phyloP scores from a whole-genome alignment of 1,284 basidiomycete genomes.

The Pascua guehoae region DNA sequence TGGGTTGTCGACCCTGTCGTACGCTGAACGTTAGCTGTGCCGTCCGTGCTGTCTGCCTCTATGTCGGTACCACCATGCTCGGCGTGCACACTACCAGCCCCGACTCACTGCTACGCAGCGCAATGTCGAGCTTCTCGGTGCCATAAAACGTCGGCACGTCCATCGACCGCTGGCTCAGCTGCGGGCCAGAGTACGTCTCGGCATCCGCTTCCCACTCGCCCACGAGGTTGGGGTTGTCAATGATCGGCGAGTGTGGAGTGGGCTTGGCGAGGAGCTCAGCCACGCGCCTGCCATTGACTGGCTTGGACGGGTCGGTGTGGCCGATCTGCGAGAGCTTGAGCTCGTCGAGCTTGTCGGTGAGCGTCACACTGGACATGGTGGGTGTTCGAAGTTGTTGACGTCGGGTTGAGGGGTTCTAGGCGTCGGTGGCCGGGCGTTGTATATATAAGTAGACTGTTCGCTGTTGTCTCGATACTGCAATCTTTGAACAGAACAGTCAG shows the following conservation, averaged over 20 bases:
- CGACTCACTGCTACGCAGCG: constrained; percentile 11
- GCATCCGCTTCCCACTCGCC: constrained; percentile 12
- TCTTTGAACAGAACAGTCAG: too few relatives aligned
- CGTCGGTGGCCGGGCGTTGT: too few relatives aligned
- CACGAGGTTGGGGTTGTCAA: constrained; percentile 3
- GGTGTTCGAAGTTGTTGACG: too few relatives aligned
- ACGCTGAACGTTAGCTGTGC: constrained; percentile 5
- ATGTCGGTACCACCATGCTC: neutral
- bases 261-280: too few relatives aligned
- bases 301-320: neutral
- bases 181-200: constrained; percentile 9
- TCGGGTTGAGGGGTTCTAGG: too few relatives aligned
- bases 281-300: neutral
- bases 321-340: neutral
- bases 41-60: neutral
- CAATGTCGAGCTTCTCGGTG: constrained; percentile 12
- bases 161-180: constrained; percentile 4
- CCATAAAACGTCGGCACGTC: neutral
- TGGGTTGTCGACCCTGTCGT: constrained; percentile 11
- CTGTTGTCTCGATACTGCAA: too few relatives aligned
- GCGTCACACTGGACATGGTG: neutral
- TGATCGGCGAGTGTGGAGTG: too few relatives aligned
- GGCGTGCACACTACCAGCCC: too few relatives aligned
- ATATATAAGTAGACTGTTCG: too few relatives aligned
- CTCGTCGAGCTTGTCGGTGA: neutral